Evolutionary conservation across 1,284 basidiomycete species (phyloP).

Genomic region (Veloboletus limbatus): DNA sequence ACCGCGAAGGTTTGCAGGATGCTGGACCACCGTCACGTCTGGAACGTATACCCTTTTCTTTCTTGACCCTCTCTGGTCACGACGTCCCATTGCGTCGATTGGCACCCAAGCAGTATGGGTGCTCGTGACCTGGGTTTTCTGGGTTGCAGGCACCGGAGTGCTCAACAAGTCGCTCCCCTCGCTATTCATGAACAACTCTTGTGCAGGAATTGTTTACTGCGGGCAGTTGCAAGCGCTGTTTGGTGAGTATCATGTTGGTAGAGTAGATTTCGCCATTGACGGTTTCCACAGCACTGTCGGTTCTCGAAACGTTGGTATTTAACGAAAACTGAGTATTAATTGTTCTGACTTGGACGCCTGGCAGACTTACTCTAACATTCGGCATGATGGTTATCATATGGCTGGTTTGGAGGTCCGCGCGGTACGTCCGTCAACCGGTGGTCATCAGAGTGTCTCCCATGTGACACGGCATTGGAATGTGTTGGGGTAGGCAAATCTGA

Average conservation of each 20-base stretch:
- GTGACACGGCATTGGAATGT: conserved; percentile 11
- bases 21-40: conserved; percentile 54
- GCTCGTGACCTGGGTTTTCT: conserved; percentile 52
- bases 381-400: conserved; percentile 44
- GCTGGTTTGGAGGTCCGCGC: conserved; percentile 49
- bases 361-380: conserved; percentile 43
- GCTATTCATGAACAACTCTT: conserved; percentile 36
- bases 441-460: conserved; percentile 28
- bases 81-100: conserved; percentile 48
- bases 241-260: conserved; percentile 32
- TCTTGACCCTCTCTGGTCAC: conserved; percentile 54
- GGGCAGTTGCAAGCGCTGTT: conserved; percentile 51
- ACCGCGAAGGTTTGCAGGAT: conserved; percentile 48
- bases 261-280: conserved; percentile 10
- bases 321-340: not conserved
- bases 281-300: conserved; percentile 36
- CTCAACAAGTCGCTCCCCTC: conserved; percentile 46
- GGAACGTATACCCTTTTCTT: conserved; percentile 52
- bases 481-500: conserved; percentile 7
- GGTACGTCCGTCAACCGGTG: conserved; percentile 33
- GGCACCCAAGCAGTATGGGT: conserved; percentile 56
- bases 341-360: conserved; percentile 8
- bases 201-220: conserved; percentile 49
- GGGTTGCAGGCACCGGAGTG: conserved; percentile 51
- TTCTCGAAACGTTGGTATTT: conserved; percentile 45